Evolutionary conservation across 441 rosid genomes (phyloP), one percentile per base, ranked within the genome.

Genomic region (Biscutella laevigata): DNA sequence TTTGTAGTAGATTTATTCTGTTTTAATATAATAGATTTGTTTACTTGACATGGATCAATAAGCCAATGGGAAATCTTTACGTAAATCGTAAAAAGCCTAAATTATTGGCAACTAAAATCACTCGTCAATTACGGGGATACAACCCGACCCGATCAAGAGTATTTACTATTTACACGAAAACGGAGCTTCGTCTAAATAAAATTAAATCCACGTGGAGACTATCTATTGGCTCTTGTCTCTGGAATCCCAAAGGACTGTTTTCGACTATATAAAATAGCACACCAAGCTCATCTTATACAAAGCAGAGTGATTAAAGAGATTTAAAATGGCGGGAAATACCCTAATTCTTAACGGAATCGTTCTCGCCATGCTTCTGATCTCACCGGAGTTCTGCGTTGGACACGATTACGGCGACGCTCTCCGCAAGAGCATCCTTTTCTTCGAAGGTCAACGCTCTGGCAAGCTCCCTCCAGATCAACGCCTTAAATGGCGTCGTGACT

Each of bases 381-480:
- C 61, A 17, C 65, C 45, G 26, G 56, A 12, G 61, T 29, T 43
- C 0, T 12, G 3, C 38, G 13, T 51, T 1, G 50, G 65, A 4
- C 70, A 66, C 15, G 50, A 66, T 11, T 66, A 66, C 4, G 9
- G 48, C 3, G 79, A 79, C 32, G 92, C 97, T 17, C 81, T 90
- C 38, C 69, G 77, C 1, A 86, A 82, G 43, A 82, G 88, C 73
- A 84, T 90, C 13, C 73, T 86, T 58, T 90, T 84, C 81, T 84
- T 90, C 61, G 97, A 90, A 17, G 68, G 92, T 7, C 97, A 90
- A 41, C 89, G 95, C 42, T 90, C 97, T 39, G 95, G 95, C 28
- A 89, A 79, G 7, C 68, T 90, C 8, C 97, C 97, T 0, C 66
- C 82, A 57, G 76, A 77, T 64, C 97, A 90, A 40, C 64, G 95